These are phyloP conservation scores for Aspergillus texensis DNA, from an alignment of 2,329 filamentous ascomycete species.

Conservation along the genomic window DNA sequence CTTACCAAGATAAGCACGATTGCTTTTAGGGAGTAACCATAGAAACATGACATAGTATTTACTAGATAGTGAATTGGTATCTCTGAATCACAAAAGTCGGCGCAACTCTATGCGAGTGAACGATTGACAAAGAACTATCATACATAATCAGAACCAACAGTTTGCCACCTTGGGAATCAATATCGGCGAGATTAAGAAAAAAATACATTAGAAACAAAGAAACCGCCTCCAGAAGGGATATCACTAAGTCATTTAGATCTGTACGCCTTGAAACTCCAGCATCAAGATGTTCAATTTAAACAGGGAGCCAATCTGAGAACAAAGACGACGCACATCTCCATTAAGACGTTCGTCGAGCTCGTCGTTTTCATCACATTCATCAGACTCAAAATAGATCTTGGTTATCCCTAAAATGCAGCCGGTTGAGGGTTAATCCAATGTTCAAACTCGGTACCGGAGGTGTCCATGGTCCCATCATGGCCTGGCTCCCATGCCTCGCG, in stretches of 20 bases:
- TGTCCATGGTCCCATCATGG: conserved; percentile 37
- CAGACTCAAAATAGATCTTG: background rate
- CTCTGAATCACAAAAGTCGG: conserved; percentile 1
- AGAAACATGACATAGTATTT: background rate
- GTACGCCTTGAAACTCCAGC: background rate
- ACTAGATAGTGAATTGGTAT: background rate
- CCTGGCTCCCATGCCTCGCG: conserved; percentile 43
- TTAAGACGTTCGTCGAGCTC: conserved; percentile 12
- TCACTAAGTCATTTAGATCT: background rate
- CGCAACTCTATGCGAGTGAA: conserved; percentile 15
- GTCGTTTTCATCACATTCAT: conserved; percentile 16
- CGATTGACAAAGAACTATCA: background rate
- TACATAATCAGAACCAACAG: conserved; percentile 3
- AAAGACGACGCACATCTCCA: conserved; percentile 4
- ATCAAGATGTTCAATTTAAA: conserved; percentile 2
- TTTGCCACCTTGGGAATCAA: conserved; percentile 5
- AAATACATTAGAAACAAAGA: background rate
- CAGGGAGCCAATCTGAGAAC: conserved; percentile 7
- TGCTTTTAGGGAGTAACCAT: background rate
- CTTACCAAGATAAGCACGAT: background rate
- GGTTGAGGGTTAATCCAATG: conserved; percentile 45
- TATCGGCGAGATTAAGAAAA: conserved; percentile 1
- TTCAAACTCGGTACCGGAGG: conserved; percentile 49
- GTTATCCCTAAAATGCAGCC: conserved; percentile 15
- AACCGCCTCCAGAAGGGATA: background rate